phyloP scores from a whole-genome alignment of 768 basidiomycete genomes.

The Austroboletus festivus region DNA sequence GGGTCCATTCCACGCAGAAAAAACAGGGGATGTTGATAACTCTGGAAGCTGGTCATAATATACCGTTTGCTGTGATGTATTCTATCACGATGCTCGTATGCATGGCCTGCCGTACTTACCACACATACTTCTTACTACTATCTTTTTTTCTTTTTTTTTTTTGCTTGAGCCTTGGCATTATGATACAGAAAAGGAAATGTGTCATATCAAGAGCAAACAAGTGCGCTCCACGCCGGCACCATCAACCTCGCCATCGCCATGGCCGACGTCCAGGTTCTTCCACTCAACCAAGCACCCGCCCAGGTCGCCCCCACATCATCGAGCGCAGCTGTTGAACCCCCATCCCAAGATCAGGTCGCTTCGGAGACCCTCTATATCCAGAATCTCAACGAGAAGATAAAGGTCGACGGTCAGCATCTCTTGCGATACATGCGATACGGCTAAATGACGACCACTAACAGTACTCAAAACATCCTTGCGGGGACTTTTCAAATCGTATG shows the following conservation, averaged over 20 bases:
- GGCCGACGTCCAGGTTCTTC: constrained; percentile 37
- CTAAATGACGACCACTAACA: constrained; percentile 24
- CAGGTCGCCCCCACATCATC: constrained; percentile 21
- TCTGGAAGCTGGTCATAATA: no score
- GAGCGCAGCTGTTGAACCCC: constrained; percentile 13
- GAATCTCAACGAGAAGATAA: constrained; percentile 94
- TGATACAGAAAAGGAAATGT: constrained; percentile 15
- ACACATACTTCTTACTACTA: no score
- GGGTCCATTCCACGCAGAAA: no score
- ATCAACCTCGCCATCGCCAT: constrained; percentile 22
- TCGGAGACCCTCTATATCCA: constrained; percentile 94
- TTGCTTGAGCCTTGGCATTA: no score
- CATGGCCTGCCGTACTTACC: no score
- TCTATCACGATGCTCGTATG: no score
- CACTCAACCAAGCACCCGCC: constrained; percentile 26
- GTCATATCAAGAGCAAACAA: constrained; percentile 21
- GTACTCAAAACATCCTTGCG: constrained; percentile 87
- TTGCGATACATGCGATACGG: constrained; percentile 2
- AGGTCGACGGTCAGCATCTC: constrained; percentile 56
- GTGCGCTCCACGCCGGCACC: not conserved
- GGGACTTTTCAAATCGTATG: constrained; percentile 90
- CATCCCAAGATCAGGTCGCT: constrained; percentile 42
- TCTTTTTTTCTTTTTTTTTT: no score
- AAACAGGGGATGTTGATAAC: no score
- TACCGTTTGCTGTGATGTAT: no score